Base-by-base conservation (phyloP, 768 basidiomycete species). In the Russula brevipes region DNA sequence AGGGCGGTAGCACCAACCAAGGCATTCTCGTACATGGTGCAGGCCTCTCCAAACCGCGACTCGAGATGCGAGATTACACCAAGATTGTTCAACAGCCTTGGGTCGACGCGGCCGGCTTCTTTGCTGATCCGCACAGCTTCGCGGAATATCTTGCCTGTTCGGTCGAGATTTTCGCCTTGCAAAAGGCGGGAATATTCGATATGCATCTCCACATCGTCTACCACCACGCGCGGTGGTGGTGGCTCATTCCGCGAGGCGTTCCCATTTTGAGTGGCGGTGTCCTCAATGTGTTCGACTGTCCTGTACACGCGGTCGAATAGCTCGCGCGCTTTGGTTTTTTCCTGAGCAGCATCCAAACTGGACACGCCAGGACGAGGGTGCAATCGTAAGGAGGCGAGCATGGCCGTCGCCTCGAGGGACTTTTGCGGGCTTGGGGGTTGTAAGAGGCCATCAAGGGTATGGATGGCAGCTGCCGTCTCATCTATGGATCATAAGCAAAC, bases 111-210 rank as follows among this genome's bases (percentile, higher is more conserved):
- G 2, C 69, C 73, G 19, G 60, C 65, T 17, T 77, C 75, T 68
- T 85, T 80, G 62, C 84, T 83, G 59, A 89, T 83, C 54, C 83
- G 76, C 54, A 88, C 72, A 0, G 94, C 92, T 55, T 91, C 87
- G 64, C 82, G 82, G 57, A 93, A 80, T 2, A 91, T 89, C 63
- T 81, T 85, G 4, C 82, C 77, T 59, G 89, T 86, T 55, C 87
- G 85, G 33, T 91, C 91, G 14, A 87, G 66, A 70, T 80, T 86
- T 63, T 94, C 91, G 3, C 82, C 86, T 69, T 91, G 89, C 90
- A 94, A 98, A 59, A 97, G 73, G 51, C 86, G 84, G 11, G 93
- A 93, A 63, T 98, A 86, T 72, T 98, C 95, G n/a, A 87, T 76
- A 67, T 92, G 88, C 82, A 98, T 85, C 63, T 96, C 90, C 56